These are phyloP conservation scores for Verticillium zaregamsianum DNA, from an alignment of 2,329 filamentous ascomycete genomes.

Conservation along the genomic window DNA sequence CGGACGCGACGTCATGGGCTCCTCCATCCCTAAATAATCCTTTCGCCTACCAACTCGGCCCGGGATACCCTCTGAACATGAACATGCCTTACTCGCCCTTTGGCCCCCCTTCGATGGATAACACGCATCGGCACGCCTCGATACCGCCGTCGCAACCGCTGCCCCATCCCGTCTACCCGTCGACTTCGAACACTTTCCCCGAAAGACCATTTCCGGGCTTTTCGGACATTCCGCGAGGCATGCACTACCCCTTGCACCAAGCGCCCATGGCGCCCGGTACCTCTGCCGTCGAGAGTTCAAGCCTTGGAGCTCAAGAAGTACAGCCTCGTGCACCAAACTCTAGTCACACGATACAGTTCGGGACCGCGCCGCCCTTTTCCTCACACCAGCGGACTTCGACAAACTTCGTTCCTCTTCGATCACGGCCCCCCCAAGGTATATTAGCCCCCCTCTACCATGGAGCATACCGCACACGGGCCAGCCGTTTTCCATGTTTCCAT, in stretches of 20 bases:
- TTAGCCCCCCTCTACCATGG: not conserved
- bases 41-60: not conserved
- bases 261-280: not conserved
- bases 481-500: not conserved
- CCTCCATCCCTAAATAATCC: not conserved
- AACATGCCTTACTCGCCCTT: not conserved
- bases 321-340: not conserved
- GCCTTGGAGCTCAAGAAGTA: not conserved
- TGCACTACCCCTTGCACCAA: not conserved
- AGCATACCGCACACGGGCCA: too few relatives aligned
- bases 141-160: not conserved
- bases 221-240: not conserved
- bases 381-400: slow-evolving; percentile 1
- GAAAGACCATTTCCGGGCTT: not conserved
- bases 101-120: not conserved
- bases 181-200: not conserved
- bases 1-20: not conserved
- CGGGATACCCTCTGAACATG: not conserved
- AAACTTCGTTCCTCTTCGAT: not conserved
- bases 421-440: not conserved
- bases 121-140: not conserved
- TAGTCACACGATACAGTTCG: slow-evolving; percentile 10
- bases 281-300: not conserved
- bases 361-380: slow-evolving; percentile 9
- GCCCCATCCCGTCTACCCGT: not conserved